A percentile compares a stretch with the other conserved stretches of the same genome.
Conservation (phyloP, 208 protist genomes). For the Crithidia acanthocephali region DNA sequence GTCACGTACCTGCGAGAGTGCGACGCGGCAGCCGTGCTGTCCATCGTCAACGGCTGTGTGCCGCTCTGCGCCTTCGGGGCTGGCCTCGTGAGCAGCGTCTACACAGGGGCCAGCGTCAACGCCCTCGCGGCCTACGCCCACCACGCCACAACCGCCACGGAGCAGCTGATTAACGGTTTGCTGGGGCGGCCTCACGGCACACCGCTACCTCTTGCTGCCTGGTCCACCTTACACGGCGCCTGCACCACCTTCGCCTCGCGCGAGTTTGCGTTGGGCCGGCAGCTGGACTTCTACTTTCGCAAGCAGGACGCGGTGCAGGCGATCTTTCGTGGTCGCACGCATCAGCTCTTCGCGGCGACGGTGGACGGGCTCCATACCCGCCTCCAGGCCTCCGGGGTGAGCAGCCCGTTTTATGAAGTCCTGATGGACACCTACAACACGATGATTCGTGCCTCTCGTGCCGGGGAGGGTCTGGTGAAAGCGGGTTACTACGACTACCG, state of each 20-base stretch:
- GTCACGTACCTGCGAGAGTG: slow-evolving; percentile 49
- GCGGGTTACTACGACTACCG: slow-evolving; percentile 62
- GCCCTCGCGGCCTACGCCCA: slow-evolving; percentile 77
- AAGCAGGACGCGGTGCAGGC: slow-evolving; percentile 65
- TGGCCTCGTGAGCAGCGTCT: slow-evolving; percentile 84
- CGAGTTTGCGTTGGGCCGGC: slow-evolving; percentile 82
- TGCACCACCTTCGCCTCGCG: slow-evolving; percentile 63
- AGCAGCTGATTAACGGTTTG: slow-evolving; percentile 42
- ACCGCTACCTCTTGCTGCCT: slow-evolving; percentile 55
- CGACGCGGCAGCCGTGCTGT: slow-evolving; percentile 50
- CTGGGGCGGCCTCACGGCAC: slow-evolving; percentile 38
- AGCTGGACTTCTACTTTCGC: slow-evolving; percentile 80
- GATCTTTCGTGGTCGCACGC: slow-evolving; percentile 42
- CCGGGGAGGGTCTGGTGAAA: slow-evolving; percentile 73
- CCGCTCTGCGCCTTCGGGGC: slow-evolving; percentile 85
- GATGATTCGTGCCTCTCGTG: slow-evolving; percentile 68
- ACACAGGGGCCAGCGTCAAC: slow-evolving; percentile 52
- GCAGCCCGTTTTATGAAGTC: slow-evolving; percentile 79
- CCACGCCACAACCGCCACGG: slow-evolving; percentile 62
- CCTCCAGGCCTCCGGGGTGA: slow-evolving; percentile 34
- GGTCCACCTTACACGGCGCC: slow-evolving; percentile 55
- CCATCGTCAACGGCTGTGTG: slow-evolving; percentile 69
- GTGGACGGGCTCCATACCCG: slow-evolving; percentile 71
- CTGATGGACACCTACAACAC: slow-evolving; percentile 90
- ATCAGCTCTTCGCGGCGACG: slow-evolving; percentile 40